Conservation (phyloP, 2,329 filamentous ascomycete genomes). For the Aspergillus clavatus region DNA sequence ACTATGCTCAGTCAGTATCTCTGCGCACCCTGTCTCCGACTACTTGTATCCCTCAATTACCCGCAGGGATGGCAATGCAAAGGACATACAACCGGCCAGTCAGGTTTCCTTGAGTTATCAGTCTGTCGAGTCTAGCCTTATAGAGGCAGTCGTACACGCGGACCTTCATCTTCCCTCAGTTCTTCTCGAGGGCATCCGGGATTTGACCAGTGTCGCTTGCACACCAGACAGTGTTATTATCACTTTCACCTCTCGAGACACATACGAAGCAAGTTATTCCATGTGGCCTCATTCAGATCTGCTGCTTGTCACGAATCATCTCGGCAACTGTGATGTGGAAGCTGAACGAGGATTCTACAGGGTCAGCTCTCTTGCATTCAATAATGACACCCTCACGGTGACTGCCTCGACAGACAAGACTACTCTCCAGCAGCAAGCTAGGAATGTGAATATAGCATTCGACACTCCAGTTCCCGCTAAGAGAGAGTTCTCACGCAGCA, state of each 20-base stretch:
- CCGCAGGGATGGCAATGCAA: neutral
- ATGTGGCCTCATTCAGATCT: neutral
- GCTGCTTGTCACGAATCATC: neutral
- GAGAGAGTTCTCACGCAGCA: neutral
- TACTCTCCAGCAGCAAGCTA: neutral
- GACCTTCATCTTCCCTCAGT: neutral
- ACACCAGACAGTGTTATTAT: neutral
- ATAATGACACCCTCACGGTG: neutral
- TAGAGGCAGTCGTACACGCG: neutral
- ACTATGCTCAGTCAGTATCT: no score
- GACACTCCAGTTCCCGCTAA: neutral
- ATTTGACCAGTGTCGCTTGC: neutral
- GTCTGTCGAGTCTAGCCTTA: neutral
- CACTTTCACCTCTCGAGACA: neutral
- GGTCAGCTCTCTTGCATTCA: neutral
- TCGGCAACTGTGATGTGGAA: neutral
- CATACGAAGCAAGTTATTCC: neutral
- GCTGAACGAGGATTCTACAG: neutral
- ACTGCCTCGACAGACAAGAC: neutral
- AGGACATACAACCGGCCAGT: neutral
- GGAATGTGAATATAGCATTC: neutral
- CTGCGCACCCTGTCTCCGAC: no score
- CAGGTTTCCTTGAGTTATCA: neutral
- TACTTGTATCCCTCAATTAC: neutral
- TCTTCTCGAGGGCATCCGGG: neutral